Evolutionary conservation across 2,329 filamentous ascomycete species (phyloP).

Genomic region (Grosmannia serpens): DNA sequence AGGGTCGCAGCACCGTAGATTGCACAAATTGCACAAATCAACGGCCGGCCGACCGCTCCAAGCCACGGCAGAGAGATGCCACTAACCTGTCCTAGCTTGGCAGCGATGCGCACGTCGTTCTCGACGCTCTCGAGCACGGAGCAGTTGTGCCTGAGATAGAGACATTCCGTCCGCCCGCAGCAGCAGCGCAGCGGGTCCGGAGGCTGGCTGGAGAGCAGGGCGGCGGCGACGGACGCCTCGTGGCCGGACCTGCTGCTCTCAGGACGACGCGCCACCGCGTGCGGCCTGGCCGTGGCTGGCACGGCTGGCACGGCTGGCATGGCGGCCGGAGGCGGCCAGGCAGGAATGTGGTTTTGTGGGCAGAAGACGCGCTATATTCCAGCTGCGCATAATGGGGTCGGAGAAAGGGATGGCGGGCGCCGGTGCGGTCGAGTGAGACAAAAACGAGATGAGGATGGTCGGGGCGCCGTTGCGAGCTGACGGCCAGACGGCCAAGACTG

Average conservation of each 20-base stretch:
- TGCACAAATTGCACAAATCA: not conserved
- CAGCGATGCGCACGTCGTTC: constrained; percentile 76
- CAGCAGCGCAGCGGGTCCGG: constrained; percentile 53
- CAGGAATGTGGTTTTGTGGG: not conserved
- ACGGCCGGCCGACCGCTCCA: constrained; percentile 14
- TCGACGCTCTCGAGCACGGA: constrained; percentile 69
- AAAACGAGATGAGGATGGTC: not conserved
- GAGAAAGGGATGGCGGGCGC: not conserved
- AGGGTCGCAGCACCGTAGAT: too few relatives aligned
- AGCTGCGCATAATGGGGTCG: not conserved
- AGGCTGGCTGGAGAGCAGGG: constrained; percentile 13
- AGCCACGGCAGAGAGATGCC: not conserved
- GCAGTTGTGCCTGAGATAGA: constrained; percentile 71
- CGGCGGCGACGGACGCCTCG: not conserved
- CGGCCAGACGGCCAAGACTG: not conserved
- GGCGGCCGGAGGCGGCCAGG: not conserved
- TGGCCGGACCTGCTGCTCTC: not conserved
- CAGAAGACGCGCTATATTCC: not conserved
- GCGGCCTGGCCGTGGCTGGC: not conserved
- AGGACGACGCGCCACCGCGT: not conserved
- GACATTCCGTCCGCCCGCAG: constrained; percentile 71
- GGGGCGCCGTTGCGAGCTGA: not conserved
- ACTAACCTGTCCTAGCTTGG: constrained; percentile 82
- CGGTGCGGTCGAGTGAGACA: not conserved
- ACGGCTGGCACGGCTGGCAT: not conserved